These are phyloP conservation scores for Arctostaphylos glauca DNA, from an alignment of 148 eudicot genomes.

Conservation along the genomic window DNA sequence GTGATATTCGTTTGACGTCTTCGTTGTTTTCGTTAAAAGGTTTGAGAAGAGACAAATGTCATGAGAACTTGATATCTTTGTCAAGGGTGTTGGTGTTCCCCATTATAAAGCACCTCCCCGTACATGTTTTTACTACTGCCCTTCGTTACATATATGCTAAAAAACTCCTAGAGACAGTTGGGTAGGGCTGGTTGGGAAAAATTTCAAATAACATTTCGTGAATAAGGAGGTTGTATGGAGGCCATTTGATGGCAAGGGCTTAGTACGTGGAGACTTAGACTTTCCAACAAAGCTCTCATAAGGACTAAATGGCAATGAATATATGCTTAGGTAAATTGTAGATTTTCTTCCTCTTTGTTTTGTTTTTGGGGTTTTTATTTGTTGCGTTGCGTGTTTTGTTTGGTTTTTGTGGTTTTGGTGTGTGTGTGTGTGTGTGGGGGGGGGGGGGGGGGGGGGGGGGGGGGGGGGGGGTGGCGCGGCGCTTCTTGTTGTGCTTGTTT, in stretches of 20 bases:
- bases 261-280: too few species aligned
- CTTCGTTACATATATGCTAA: background rate
- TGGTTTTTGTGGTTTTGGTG: too few species aligned
- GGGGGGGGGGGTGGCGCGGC: background rate
- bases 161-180: background rate
- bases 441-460: background rate
- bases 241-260: background rate
- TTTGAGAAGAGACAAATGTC: background rate
- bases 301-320: background rate
- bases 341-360: background rate
- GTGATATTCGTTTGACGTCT: background rate
- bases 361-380: too few species aligned
- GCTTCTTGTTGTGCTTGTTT: too few species aligned
- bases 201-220: background rate
- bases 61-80: background rate
- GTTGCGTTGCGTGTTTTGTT: too few species aligned
- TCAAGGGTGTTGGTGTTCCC: background rate
- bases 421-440: background rate
- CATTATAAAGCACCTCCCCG: too few species aligned
- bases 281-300: background rate
- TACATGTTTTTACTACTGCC: background rate
- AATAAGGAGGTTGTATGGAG: background rate
- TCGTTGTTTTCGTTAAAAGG: background rate
- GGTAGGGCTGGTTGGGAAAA: background rate
- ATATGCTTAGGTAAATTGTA: background rate